Evolutionary conservation across 2,329 filamentous ascomycete species (phyloP).

Genomic region (Arachnomyces sp.): DNA sequence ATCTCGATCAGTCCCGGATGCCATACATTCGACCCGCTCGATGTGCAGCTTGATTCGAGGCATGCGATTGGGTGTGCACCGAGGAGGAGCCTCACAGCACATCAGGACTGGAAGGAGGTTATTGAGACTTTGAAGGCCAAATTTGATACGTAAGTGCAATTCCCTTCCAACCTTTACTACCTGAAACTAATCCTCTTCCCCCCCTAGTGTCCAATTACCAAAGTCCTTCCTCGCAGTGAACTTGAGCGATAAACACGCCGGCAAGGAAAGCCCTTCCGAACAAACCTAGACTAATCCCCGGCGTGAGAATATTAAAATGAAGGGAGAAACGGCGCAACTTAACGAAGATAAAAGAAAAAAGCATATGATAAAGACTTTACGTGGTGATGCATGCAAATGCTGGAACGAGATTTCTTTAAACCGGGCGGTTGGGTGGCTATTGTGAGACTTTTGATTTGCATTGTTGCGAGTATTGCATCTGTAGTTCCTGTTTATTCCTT

Average conservation of each 20-base stretch:
- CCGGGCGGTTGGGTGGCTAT: too few relatives aligned
- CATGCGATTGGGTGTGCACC: conserved; percentile 94
- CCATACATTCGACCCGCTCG: conserved; percentile 90
- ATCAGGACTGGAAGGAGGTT: conserved; percentile 94
- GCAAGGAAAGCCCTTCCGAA: conserved; percentile 12
- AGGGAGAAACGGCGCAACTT: too few relatives aligned
- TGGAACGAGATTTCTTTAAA: too few relatives aligned
- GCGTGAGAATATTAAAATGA: too few relatives aligned
- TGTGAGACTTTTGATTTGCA: too few relatives aligned
- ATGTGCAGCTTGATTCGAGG: conserved; percentile 91
- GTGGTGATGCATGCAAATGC: too few relatives aligned
- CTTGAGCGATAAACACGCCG: conserved; percentile 40
- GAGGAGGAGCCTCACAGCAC: conserved; percentile 78
- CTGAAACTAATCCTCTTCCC: conserved; percentile 1
- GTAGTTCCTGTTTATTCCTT: too few relatives aligned
- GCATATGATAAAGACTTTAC: too few relatives aligned
- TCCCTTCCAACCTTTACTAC: background rate
- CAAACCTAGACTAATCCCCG: too few relatives aligned
- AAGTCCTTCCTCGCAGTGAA: conserved; percentile 45
- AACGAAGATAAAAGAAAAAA: too few relatives aligned
- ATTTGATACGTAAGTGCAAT: conserved; percentile 70
- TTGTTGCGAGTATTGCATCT: too few relatives aligned
- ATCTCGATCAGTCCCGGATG: conserved; percentile 94
- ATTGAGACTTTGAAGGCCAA: conserved; percentile 90
- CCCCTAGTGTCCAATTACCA: conserved; percentile 41